Percentiles rank a stretch among this genome's conserved stretches.
These are phyloP conservation scores for Xylaria intraflava DNA, from an alignment of 495 filamentous ascomycete species.

Conservation along the genomic window DNA sequence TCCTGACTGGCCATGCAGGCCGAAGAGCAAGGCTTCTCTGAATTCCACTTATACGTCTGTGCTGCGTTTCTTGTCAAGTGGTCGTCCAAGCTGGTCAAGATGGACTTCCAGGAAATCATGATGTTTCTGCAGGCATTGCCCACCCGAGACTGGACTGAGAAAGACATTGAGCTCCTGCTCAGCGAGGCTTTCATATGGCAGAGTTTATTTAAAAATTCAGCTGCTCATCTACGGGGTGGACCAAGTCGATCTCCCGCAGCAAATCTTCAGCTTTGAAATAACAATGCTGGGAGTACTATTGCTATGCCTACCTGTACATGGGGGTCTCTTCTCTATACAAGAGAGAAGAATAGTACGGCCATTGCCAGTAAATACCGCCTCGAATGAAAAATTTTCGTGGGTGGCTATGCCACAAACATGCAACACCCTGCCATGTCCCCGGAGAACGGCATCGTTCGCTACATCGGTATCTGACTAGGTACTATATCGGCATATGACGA, in stretches of 20 bases:
- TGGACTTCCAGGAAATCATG: conserved; percentile 98
- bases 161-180: conserved; percentile 91
- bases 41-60: conserved; percentile 97
- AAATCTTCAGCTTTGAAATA: conserved; percentile 37
- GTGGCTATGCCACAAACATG: neutral
- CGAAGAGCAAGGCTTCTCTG: conserved; percentile 95
- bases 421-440: neutral
- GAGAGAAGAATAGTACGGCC: neutral
- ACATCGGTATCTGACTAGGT: neutral
- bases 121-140: conserved; percentile 97
- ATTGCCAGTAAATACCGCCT: neutral
- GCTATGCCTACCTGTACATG: neutral
- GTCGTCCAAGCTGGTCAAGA: conserved; percentile 89
- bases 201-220: conserved; percentile 80
- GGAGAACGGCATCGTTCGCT: neutral
- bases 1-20: conserved; percentile 48
- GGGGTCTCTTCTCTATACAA: neutral
- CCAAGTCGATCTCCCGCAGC: conserved; percentile 30
- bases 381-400: neutral
- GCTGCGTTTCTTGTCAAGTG: conserved; percentile 98
- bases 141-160: conserved; percentile 93
- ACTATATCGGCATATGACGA: neutral
- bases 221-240: conserved; percentile 65
- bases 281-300: neutral
- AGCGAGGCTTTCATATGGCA: conserved; percentile 98